These are phyloP conservation scores for Colletotrichum destructivum DNA, from an alignment of 2,329 filamentous ascomycete species.

Conservation along the genomic window DNA sequence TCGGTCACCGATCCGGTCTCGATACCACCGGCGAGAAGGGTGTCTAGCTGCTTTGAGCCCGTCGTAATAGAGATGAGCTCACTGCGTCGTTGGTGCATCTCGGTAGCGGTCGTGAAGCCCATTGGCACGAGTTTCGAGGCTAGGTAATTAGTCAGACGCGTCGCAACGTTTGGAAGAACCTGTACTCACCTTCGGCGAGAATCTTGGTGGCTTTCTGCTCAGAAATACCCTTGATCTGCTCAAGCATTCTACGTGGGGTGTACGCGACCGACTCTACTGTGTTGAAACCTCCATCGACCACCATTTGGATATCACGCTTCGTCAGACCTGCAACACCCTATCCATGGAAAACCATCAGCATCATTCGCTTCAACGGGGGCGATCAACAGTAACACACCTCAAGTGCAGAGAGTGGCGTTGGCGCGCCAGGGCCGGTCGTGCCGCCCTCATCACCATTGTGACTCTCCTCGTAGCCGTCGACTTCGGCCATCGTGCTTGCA, in stretches of 20 bases:
- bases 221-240: constrained; percentile 98
- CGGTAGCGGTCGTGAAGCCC: constrained; percentile 98
- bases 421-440: constrained; percentile 89
- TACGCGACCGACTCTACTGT: constrained; percentile 98
- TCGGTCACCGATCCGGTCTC: constrained; percentile 99
- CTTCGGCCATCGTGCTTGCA: constrained; percentile 58
- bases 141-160: constrained; percentile 52
- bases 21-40: constrained; percentile 91
- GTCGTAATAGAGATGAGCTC: constrained; percentile 99
- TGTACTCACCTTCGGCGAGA: constrained; percentile 81
- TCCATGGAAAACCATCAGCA: constrained; percentile 1
- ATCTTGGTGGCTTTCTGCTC: constrained; percentile 97
- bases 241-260: constrained; percentile 84
- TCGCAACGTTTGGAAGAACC: constrained; percentile 39
- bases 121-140: constrained; percentile 97
- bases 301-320: constrained; percentile 94
- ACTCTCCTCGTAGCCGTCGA: constrained; percentile 78
- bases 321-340: constrained; percentile 91
- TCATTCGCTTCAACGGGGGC: neutral
- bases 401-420: constrained; percentile 86
- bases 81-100: constrained; percentile 97
- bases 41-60: constrained; percentile 97
- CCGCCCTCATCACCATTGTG: constrained; percentile 78
- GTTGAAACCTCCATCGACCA: constrained; percentile 93
- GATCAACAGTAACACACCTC: constrained; percentile 73